A percentile compares a stretch with the other conserved stretches of the same genome.
Evolutionary conservation across 768 basidiomycete genomes (phyloP).

Genomic region (Trametes gibbosa): DNA sequence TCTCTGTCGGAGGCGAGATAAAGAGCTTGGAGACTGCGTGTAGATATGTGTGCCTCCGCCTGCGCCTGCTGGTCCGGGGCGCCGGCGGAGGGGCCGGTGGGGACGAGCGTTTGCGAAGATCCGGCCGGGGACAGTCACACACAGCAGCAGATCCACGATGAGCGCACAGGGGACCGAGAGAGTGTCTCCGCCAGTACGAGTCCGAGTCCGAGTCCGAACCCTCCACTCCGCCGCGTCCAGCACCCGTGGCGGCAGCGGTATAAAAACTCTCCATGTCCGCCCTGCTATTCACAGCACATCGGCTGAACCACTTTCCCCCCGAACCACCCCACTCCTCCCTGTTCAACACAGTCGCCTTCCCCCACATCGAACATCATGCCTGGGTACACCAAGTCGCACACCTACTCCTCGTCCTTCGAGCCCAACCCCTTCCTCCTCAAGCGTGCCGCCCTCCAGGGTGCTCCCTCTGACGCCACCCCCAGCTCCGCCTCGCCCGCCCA

Average conservation of each 20-base stretch:
- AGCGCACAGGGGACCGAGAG: slow-evolving; percentile 16
- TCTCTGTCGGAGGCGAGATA: background rate
- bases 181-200: slow-evolving; percentile 8
- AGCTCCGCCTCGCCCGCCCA: slow-evolving; percentile 20
- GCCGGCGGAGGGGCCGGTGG: too few species aligned
- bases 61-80: too few species aligned
- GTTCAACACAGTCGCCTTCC: slow-evolving; percentile 9
- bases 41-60: too few species aligned
- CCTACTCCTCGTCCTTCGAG: slow-evolving; percentile 7
- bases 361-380: slow-evolving; percentile 10
- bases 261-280: slow-evolving; percentile 12
- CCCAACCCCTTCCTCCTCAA: slow-evolving; percentile 8
- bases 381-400: slow-evolving; percentile 14
- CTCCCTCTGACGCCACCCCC: background rate
- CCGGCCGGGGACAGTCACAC: slow-evolving; percentile 11
- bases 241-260: background rate
- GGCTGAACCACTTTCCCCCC: slow-evolving; percentile 10
- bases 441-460: slow-evolving; percentile 1
- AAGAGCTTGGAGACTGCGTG: too few species aligned
- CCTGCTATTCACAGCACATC: slow-evolving; percentile 9
- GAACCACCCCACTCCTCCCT: slow-evolving; percentile 7
- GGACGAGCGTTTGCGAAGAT: slow-evolving; percentile 15
- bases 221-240: background rate
- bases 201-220: too few species aligned
- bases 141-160: slow-evolving; percentile 10